Evolutionary conservation across 106 monocot genomes (phyloP), one percentile per base, ranked within the genome.

Genomic region (Vanilla planifolia): DNA sequence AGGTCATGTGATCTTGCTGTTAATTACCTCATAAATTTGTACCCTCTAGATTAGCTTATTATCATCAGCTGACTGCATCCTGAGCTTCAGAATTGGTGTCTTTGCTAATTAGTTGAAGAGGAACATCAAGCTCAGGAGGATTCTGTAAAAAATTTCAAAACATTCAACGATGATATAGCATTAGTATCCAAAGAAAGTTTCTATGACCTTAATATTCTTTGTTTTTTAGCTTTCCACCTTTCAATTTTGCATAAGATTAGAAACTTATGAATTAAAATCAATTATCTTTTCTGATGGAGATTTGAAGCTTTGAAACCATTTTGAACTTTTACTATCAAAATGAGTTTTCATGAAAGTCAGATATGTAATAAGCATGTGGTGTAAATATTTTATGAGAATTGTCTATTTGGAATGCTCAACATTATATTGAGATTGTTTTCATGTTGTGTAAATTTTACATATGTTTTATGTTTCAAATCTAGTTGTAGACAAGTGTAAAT

Each of bases 111-210:
- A 75, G 21, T 77, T 83, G 48, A 48, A 89, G 55, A 61, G 94
- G 94, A 67, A 76, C 80, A 48, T 95, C 89, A 44, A 95, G 70
- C 66, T 86, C 51, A 22, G 94, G 94, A n/a, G 83, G 77, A 41
- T 59, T 71, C 94, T 95, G 79, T 30, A 77, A 51, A 60, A 56
- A 55, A 48, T 33, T 1, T 1, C 8, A 32, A 48, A 21, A 11
- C 26, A 21, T 69, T 39, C n/a, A n/a, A n/a, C n/a, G n/a, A n/a
- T n/a, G n/a, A n/a, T n/a, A n/a, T n/a, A n/a, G n/a, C n/a, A n/a
- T n/a, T n/a, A n/a, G n/a, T n/a, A n/a, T n/a, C n/a, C n/a, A n/a
- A n/a, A n/a, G n/a, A n/a, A n/a, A n/a, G n/a, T n/a, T n/a, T n/a
- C n/a, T n/a, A n/a, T n/a, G n/a, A n/a, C n/a, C n/a, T n/a, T n/a